phyloP scores from a whole-genome alignment of 768 basidiomycete genomes.

The Mycena amicta region DNA sequence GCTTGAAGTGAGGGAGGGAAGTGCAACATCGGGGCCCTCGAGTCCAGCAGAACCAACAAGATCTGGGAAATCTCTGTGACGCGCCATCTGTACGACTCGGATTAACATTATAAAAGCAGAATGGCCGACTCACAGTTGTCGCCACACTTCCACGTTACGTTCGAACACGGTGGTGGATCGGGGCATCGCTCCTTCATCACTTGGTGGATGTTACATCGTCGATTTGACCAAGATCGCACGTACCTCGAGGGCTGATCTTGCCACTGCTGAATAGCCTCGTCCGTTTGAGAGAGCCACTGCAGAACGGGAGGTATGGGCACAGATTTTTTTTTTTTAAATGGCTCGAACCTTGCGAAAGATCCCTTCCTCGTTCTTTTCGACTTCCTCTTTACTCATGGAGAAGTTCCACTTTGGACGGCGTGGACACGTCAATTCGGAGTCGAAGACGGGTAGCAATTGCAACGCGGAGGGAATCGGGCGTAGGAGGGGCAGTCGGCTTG shows the following conservation, averaged over 20 bases:
- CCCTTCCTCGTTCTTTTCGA: conserved; percentile 89
- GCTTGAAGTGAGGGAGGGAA: conserved; percentile 76
- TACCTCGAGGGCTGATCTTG: conserved; percentile 26
- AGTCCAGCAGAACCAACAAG: conserved; percentile 84
- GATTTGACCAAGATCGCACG: conserved; percentile 5
- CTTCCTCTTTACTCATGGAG: conserved; percentile 84
- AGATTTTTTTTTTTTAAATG: neutral
- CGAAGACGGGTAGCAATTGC: conserved; percentile 17
- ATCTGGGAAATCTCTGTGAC: conserved; percentile 91
- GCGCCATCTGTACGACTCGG: conserved; percentile 72
- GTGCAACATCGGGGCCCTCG: conserved; percentile 86
- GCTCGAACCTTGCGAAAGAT: conserved; percentile 46
- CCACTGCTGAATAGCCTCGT: conserved; percentile 59
- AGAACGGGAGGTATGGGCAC: conserved; percentile 24
- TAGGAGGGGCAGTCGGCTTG: conserved; percentile 51
- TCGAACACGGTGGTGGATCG: conserved; percentile 81
- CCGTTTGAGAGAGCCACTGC: conserved; percentile 75
- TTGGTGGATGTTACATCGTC: neutral
- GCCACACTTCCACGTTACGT: conserved; percentile 91
- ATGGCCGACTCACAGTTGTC: conserved; percentile 75
- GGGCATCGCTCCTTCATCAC: conserved; percentile 40
- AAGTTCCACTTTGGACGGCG: conserved; percentile 85
- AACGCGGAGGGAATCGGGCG: conserved; percentile 56
- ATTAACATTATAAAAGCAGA: conserved; percentile 14
- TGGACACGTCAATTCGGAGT: conserved; percentile 49